Base-by-base conservation (phyloP, 192 early-diverging fungal genomes). In the Coemansia sp. region DNA sequence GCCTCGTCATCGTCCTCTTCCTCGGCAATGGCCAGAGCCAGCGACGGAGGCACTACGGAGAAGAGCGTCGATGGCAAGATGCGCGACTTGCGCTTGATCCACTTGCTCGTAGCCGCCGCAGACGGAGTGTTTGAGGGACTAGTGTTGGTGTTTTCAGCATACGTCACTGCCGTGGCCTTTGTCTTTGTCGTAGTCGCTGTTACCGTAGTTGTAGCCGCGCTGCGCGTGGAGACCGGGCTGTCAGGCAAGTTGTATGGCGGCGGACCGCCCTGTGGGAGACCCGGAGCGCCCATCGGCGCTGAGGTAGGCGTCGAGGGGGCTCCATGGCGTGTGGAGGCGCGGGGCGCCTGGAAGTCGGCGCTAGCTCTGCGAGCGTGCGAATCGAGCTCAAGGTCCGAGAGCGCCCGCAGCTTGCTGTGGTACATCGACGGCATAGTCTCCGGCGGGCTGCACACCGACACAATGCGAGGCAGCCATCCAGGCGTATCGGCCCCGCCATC, bases 71-170 rank as follows among this genome's bases (percentile, higher is more conserved):
- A 74, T 31, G 81, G 78, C 63, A 76, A 65, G 34, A 71, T 67
- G 57, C 76, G 76, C 54, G 80, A 84, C 67, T 84, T 78, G 81
- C 81, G 81, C 74, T 84, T 78, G 42, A 84, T 76, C 76, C 76
- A 79, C 66, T 79, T 75, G 55, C 68, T 54, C 41, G 74, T 65
- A 0, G 54, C 29, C 2, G 42, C 70, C 1, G 34, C 67, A 4
- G 68, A 47, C 38, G 41, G 33, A 9, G 44, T 31, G 5, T 5
- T 15, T 1, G 42, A 24, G 5, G 63, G 41, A 42, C 43, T 72
- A 64, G 24, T 55, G 76, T 44, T 66, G 62, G 33, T 64, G 40
- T 51, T 72, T n/a, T 64, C 63, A 41, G 57, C 24, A 22, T 24
- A 42, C n/a, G 33, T 60, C 16, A 60, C 57, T 2, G 57, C 57